A percentile compares a stretch with the other conserved stretches of the same genome.
Conservation (phyloP, 2,329 filamentous ascomycete species). For the Drechslerella coelobrocha region DNA sequence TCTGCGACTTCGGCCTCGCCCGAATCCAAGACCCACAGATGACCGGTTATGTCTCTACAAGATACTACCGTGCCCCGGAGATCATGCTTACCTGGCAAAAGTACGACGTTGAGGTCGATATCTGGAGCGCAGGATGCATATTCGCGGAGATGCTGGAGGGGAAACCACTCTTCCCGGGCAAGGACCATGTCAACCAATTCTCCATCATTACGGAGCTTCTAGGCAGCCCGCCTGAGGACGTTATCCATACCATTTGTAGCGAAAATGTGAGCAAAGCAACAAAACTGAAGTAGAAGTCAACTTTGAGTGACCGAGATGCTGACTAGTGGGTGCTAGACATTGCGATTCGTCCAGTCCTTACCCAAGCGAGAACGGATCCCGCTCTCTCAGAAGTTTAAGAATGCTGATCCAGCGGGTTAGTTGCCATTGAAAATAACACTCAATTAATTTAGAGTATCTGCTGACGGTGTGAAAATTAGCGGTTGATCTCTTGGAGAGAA, state of each 20-base stretch:
- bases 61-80: slow-evolving; percentile 98
- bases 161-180: slow-evolving; percentile 96
- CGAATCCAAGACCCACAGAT: slow-evolving; percentile 99
- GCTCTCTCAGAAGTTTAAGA: slow-evolving; percentile 88
- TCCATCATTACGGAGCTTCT: slow-evolving; percentile 98
- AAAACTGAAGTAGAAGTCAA: too few species aligned
- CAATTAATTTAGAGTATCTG: too few species aligned
- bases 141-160: slow-evolving; percentile 99
- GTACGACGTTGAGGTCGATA: slow-evolving; percentile 98
- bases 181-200: slow-evolving; percentile 99
- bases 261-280: slow-evolving; percentile 76
- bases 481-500: slow-evolving; percentile 89
- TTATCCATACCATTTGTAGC: slow-evolving; percentile 97
- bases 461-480: slow-evolving; percentile 62
- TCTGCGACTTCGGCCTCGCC: slow-evolving; percentile 97
- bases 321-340: slow-evolving; percentile 58
- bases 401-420: slow-evolving; percentile 83
- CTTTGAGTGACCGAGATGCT: neutral
- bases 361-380: slow-evolving; percentile 93
- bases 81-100: slow-evolving; percentile 99
- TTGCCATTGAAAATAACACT: too few species aligned
- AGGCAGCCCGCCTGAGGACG: slow-evolving; percentile 95
- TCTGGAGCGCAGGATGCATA: slow-evolving; percentile 99
- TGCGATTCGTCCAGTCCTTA: slow-evolving; percentile 95
- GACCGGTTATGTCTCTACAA: slow-evolving; percentile 97